Evolutionary conservation across 2,329 filamentous ascomycete species (phyloP).

Genomic region (Epichloe gansuensis): DNA sequence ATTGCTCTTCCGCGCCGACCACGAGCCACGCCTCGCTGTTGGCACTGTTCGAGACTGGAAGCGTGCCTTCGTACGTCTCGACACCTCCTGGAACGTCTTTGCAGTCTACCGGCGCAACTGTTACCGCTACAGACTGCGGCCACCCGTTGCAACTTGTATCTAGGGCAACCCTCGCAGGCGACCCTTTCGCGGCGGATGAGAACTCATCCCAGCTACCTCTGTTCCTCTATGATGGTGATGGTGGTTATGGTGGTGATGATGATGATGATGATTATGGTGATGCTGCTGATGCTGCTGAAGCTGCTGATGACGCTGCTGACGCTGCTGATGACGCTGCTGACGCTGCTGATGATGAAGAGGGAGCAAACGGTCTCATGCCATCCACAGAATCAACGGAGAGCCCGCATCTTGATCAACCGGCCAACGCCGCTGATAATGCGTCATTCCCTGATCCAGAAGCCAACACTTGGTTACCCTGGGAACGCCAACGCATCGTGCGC

Average conservation of each 20-base stretch:
- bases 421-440: slow-evolving; percentile 5
- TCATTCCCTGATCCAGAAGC: slow-evolving; percentile 2
- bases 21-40: background rate
- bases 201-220: too few species aligned
- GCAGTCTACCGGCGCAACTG: too few species aligned
- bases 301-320: too few species aligned
- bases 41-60: background rate
- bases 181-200: too few species aligned
- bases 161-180: too few species aligned
- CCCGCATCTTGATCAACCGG: slow-evolving; percentile 11
- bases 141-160: too few species aligned
- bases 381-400: slow-evolving; percentile 18
- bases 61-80: background rate
- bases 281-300: too few species aligned
- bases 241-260: too few species aligned
- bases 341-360: background rate
- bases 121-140: too few species aligned
- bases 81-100: background rate
- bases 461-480: background rate
- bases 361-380: slow-evolving; percentile 17
- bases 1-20: background rate
- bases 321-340: background rate
- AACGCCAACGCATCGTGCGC: slow-evolving; percentile 17
- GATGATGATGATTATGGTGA: too few species aligned
- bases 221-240: too few species aligned